Percentiles rank a stretch among this genome's conserved stretches.
Evolutionary conservation across 805 yeast genomes (phyloP).

Genomic region (Kluyveromyces nonfermentans): DNA sequence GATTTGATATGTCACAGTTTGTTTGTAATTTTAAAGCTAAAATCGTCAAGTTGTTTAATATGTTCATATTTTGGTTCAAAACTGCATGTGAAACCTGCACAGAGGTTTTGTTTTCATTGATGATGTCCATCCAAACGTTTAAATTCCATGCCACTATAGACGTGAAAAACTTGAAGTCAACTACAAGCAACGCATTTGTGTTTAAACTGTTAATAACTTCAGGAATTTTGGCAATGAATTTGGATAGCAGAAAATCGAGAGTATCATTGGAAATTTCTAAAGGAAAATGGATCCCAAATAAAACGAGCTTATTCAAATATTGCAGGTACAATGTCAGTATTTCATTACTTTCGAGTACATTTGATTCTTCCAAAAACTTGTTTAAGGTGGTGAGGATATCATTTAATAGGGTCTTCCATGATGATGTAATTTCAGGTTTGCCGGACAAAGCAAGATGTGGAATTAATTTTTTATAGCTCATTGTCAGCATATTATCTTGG

Average conservation of each 20-base stretch:
- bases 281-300: constrained; percentile 21
- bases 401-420: constrained; percentile 18
- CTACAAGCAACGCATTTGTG: constrained; percentile 8
- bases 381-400: constrained; percentile 15
- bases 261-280: constrained; percentile 18
- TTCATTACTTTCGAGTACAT: constrained; percentile 7
- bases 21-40: constrained; percentile 6
- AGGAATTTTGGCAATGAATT: constrained; percentile 13
- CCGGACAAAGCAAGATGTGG: constrained; percentile 15
- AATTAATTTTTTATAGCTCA: constrained; percentile 13
- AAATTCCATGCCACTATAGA: constrained; percentile 22
- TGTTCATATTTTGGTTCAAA: constrained; percentile 2
- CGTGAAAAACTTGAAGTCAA: constrained; percentile 21
- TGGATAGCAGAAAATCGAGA: constrained; percentile 11
- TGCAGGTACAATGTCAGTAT: constrained; percentile 12
- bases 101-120: constrained; percentile 7
- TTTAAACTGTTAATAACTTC: constrained; percentile 5
- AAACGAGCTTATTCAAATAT: constrained; percentile 22
- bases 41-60: constrained; percentile 12
- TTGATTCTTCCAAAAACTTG: constrained; percentile 17
- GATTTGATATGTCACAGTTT: background rate
- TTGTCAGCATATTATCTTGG: constrained; percentile 8
- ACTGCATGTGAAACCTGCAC: constrained; percentile 3
- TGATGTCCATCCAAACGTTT: constrained; percentile 22
- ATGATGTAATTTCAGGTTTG: constrained; percentile 17